phyloP scores from a whole-genome alignment of 2,329 filamentous ascomycete species.

The Aureobasidium namibiae region DNA sequence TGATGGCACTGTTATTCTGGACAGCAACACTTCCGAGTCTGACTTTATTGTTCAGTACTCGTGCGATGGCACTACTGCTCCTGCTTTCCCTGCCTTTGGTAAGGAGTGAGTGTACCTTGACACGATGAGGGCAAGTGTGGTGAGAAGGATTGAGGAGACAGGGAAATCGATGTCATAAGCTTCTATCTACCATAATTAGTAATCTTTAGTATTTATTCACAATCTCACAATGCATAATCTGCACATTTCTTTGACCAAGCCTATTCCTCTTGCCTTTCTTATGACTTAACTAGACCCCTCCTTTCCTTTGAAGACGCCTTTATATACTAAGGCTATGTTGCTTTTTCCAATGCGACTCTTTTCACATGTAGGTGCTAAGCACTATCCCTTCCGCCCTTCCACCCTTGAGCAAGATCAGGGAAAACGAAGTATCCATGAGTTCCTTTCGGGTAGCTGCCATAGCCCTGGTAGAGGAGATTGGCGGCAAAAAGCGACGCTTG shows the following conservation, averaged over 20 bases:
- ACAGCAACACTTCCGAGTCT: constrained; percentile 3
- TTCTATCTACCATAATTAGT: background rate
- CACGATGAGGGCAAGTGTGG: background rate
- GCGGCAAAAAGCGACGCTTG: background rate
- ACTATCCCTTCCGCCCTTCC: no score
- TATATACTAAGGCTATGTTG: no score
- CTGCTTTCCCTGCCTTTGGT: background rate
- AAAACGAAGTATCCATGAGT: background rate
- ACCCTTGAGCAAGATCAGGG: no score
- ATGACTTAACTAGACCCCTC: no score
- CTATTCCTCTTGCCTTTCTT: no score
- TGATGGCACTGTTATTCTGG: constrained; percentile 8
- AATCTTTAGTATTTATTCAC: background rate
- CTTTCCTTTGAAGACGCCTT: no score
- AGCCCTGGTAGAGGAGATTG: background rate
- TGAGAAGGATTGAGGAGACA: background rate
- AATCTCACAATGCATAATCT: no score
- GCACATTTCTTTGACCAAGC: no score
- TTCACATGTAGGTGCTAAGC: no score
- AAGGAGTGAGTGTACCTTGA: background rate
- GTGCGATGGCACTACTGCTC: constrained; percentile 7
- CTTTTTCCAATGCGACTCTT: no score
- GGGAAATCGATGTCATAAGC: background rate
- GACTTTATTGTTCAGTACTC: constrained; percentile 10
- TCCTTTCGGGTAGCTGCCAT: background rate